Base-by-base conservation (phyloP, 768 basidiomycete genomes). In the Leccinellum rugosiceps region DNA sequence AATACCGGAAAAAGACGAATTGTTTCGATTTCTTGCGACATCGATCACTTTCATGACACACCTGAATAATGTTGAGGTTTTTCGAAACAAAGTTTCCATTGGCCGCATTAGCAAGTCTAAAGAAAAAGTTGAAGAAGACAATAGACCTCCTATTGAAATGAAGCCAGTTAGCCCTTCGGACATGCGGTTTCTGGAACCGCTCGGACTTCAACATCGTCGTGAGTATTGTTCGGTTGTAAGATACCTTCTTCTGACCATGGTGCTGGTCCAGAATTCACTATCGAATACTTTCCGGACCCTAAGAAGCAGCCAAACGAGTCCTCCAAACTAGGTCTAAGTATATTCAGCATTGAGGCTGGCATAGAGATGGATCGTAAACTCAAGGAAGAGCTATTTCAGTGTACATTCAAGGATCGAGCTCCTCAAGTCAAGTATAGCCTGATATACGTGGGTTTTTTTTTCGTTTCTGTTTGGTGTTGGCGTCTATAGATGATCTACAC, bases 31-130 rank as follows among this genome's bases (percentile, higher is more conserved):
- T 71, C 79, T 98, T 17, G 81, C 87, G 25, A 94, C 92, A 5
- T 91, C 90, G 1, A 85, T 98, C 54, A 93, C 93, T 0, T 98
- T 98, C 75, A 97, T 96, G 88, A 75, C 78, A 3, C 79, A 85
- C 57, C 79, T 98, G 10, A 75, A 77, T 15, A 78, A 86, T 68
- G 83, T 97, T 55, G 85, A 83, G 62, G 82, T 98, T 32, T 90
- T 82, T 69, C 82, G 94, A 41, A 86, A 98, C 64, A 84, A 85
- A 58, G 82, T 84, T 63, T 76, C 84, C 41, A 76, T 94, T 2
- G 82, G 83, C 19, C 78, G 75, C 34, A 69, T 94, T 49, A 78
- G 76, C 34, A 94, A 92, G 74, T 74, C 78, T 1, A 65, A 77
- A 21, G 83, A 83, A 4, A 43, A 73, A 9, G 75, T 84, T 3